Conservation (phyloP, 768 basidiomycete genomes). For the Suillus occidentalis region DNA sequence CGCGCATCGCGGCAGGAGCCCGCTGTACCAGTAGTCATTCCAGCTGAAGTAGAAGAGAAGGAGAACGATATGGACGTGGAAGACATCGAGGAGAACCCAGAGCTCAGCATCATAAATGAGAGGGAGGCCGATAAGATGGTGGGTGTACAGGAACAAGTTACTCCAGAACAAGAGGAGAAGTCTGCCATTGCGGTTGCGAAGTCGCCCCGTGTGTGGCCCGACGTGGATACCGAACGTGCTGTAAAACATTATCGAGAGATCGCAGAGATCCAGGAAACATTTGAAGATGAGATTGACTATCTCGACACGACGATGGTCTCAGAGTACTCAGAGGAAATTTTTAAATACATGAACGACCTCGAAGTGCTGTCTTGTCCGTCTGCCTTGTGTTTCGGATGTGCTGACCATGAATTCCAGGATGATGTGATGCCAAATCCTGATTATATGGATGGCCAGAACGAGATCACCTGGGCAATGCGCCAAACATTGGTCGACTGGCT, state of each 20-base stretch:
- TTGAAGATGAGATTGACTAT: slow-evolving; percentile 71
- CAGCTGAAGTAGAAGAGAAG: slow-evolving; percentile 45
- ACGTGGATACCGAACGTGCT: slow-evolving; percentile 61
- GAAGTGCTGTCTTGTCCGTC: slow-evolving; percentile 59
- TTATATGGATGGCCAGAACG: slow-evolving; percentile 92
- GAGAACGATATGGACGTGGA: slow-evolving; percentile 63
- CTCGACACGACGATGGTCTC: slow-evolving; percentile 91
- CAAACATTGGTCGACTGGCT: slow-evolving; percentile 98
- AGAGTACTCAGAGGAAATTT: slow-evolving; percentile 98
- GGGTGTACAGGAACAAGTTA: slow-evolving; percentile 42
- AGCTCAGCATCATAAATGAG: slow-evolving; percentile 45
- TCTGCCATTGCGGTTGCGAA: slow-evolving; percentile 35
- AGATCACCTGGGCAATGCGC: slow-evolving; percentile 93
- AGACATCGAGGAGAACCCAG: slow-evolving; percentile 40
- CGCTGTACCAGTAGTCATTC: slow-evolving; percentile 43
- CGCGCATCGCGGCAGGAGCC: slow-evolving; percentile 43
- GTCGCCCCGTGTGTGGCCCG: slow-evolving; percentile 68
- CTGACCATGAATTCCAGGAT: slow-evolving; percentile 48
- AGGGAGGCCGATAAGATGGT: slow-evolving; percentile 68
- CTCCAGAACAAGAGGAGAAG: slow-evolving; percentile 39
- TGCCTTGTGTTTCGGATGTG: slow-evolving; percentile 11
- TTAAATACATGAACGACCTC: slow-evolving; percentile 90
- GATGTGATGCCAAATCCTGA: slow-evolving; percentile 87
- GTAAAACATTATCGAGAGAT: slow-evolving; percentile 61
- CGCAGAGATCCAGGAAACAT: slow-evolving; percentile 57